Evolutionary conservation across 495 filamentous ascomycete species (phyloP).

Genomic region (Hypoxylon fragiforme): DNA sequence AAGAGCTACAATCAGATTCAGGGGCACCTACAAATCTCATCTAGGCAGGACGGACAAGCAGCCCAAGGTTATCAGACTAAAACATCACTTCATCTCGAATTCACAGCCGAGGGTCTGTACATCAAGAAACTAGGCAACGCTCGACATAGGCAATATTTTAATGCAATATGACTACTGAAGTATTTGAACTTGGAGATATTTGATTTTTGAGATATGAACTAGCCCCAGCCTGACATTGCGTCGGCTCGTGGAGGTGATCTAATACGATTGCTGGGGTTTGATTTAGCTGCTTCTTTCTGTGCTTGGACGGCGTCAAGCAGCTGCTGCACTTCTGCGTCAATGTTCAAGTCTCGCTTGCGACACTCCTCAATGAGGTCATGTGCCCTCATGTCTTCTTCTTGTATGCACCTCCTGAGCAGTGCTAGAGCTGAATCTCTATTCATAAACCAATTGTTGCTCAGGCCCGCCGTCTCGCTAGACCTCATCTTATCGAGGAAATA

Average conservation of each 20-base stretch:
- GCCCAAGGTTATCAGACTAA: no score
- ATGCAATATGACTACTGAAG: no score
- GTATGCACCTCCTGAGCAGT: slow-evolving; percentile 49
- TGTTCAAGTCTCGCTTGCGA: slow-evolving; percentile 31
- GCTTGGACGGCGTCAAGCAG: slow-evolving; percentile 12
- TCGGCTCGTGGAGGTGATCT: not conserved
- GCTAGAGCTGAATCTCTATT: slow-evolving; percentile 39
- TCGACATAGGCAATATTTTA: no score
- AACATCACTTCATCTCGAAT: no score
- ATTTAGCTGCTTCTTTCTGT: not conserved
- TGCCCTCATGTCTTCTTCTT: slow-evolving; percentile 47
- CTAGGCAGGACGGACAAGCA: no score
- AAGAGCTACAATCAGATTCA: no score
- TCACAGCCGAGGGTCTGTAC: no score
- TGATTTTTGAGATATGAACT: no score
- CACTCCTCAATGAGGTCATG: slow-evolving; percentile 47
- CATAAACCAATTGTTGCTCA: slow-evolving; percentile 41
- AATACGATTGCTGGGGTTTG: not conserved
- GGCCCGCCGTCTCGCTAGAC: slow-evolving; percentile 14
- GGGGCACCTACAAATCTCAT: no score
- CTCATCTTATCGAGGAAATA: slow-evolving; percentile 60
- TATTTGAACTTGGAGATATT: no score
- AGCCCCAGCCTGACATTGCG: slow-evolving; percentile 5
- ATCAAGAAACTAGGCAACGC: no score
- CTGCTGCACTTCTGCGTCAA: slow-evolving; percentile 29